Base-by-base conservation (phyloP, 192 early-diverging fungal genomes). In the Backusella luteola region DNA sequence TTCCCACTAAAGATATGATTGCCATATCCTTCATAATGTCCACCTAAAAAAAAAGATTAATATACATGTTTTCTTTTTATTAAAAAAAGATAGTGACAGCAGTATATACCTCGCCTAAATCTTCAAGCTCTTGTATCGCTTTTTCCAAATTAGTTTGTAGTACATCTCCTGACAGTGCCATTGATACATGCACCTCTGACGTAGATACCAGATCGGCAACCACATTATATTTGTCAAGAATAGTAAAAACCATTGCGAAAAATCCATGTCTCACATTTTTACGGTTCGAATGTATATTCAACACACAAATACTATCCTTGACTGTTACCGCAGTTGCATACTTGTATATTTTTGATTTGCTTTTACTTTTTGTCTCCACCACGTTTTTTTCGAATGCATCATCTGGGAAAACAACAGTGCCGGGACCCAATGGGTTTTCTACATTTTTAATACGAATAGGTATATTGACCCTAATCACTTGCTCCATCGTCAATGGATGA, bases 401-500 rank as follows among this genome's bases (percentile, higher is more conserved):
- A 67, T 94, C 91, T 4, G 95, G 94, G 63, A 93, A 87, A 76
- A 97, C 95, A 52, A 96, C 84, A 15, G 96, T 97, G 41, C 96
- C 96, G 19, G 83, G 73, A 35, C 94, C 94, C 21, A 85, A 87
- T 1, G 96, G 94, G 41, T 95, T 94, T 76, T 96, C 93, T 14
- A 95, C 94, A 80, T 97, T 97, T 74, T 96, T 97, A 79, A 97
- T 97, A 81, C 95, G 92, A 83, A 97, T 97, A 14, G 96, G 96
- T 75, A 97, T 95, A 39, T 85, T 75, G 17, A 94, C 95, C 44
- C 94, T 91, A 80, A 97, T 97, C n/a, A 96, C 94, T 78, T 97
- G 96, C 76, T 97, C 96, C 96, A 97, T 97, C 32, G 96, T 97
- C 82, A 96, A 96, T 17, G 96, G 95, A 75, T 97, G 96, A 77